Evolutionary conservation across 768 basidiomycete species (phyloP).

Genomic region (Lactarius deliciosus): DNA sequence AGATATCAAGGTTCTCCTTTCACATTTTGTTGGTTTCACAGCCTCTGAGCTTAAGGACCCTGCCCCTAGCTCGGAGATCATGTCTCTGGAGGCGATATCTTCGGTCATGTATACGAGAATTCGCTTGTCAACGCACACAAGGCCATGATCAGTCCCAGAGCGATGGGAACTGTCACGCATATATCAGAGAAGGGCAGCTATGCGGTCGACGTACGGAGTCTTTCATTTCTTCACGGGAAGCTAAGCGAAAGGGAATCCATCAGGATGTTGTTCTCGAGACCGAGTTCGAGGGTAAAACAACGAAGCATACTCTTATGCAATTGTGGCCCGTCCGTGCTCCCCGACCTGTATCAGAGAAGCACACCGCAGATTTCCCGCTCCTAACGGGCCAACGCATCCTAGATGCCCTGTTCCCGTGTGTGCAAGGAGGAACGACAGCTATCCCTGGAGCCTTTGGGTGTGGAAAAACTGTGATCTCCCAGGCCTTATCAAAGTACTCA

Average conservation of each 20-base stretch:
- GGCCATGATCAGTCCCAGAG: conserved; percentile 92
- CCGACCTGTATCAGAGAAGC: conserved; percentile 92
- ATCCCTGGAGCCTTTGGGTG: conserved; percentile 99
- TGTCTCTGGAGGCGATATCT: conserved; percentile 95
- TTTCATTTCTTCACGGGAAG: conserved; percentile 9
- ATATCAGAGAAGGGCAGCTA: conserved; percentile 96
- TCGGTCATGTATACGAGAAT: conserved; percentile 95
- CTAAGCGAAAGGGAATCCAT: conserved; percentile 5
- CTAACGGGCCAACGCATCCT: conserved; percentile 96
- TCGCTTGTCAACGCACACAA: conserved; percentile 96
- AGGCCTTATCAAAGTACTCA: conserved; percentile 96
- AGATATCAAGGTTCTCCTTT: conserved; percentile 60
- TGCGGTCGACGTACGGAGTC: conserved; percentile 65
- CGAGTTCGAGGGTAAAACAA: conserved; percentile 93
- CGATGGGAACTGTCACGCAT: conserved; percentile 90
- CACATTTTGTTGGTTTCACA: not conserved
- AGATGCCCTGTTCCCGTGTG: conserved; percentile 97
- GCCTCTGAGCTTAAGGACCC: not conserved
- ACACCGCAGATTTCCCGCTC: conserved; percentile 88
- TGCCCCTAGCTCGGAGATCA: conserved; percentile 83
- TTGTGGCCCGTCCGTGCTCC: conserved; percentile 99
- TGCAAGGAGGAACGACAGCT: conserved; percentile 94
- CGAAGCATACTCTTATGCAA: conserved; percentile 96
- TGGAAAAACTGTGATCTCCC: conserved; percentile 98
- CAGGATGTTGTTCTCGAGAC: conserved; percentile 96